Conservation (phyloP, 345 rosid genomes). For the Mangifera indica region DNA sequence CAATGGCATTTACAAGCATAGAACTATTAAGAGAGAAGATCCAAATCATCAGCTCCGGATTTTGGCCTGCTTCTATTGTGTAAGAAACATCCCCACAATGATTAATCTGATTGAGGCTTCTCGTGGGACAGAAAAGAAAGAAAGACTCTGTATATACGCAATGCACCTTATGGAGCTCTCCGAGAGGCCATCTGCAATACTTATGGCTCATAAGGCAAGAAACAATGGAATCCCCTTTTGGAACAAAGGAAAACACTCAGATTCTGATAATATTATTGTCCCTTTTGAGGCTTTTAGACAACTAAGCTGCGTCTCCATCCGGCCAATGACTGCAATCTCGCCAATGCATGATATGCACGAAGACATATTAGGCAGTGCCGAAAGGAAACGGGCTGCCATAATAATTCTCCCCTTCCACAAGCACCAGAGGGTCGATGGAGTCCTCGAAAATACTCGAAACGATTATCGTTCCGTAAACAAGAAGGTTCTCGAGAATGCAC, state of each 20-base stretch:
- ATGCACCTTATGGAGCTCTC: conserved; percentile 95
- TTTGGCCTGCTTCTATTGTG: conserved; percentile 57
- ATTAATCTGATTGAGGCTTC: conserved; percentile 78
- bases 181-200: conserved; percentile 81
- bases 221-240: conserved; percentile 82
- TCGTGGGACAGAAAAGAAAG: conserved; percentile 63
- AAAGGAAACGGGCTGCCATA: conserved; percentile 56
- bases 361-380: conserved; percentile 64
- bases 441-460: conserved; percentile 54
- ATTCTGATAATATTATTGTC: conserved; percentile 56
- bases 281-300: conserved; percentile 70
- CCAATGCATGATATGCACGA: conserved; percentile 60
- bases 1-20: conserved; percentile 45
- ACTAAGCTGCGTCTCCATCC: conserved; percentile 60
- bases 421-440: conserved; percentile 66
- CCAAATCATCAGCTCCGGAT: conserved; percentile 47
- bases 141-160: conserved; percentile 71
- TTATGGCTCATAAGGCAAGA: conserved; percentile 85
- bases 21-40: conserved; percentile 45
- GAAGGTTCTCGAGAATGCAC: conserved; percentile 64
- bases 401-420: conserved; percentile 81
- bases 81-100: conserved; percentile 52
- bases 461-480: conserved; percentile 56
- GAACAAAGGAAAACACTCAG: conserved; percentile 53
- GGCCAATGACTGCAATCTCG: conserved; percentile 87